Base-by-base conservation (phyloP, 345 rosid genomes). In the Eutrema heterophyllum region DNA sequence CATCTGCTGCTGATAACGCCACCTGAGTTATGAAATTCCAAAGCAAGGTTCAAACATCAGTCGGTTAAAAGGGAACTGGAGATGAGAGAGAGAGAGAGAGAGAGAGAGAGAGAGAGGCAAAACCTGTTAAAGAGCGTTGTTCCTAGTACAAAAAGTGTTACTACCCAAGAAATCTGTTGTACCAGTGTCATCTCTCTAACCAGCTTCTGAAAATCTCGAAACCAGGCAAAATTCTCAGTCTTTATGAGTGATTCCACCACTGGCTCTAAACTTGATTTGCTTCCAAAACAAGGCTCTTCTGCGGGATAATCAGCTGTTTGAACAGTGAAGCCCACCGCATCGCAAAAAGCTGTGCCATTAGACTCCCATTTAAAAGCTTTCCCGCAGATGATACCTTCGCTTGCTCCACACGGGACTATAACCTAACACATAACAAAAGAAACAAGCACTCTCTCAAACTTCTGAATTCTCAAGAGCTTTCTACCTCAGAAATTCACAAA, bases 281-380 rank as follows among this genome's bases (percentile, higher is more conserved):
- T 86, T 72, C 93, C 92, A 70, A 86, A 81, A 79, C 92, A 89
- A 70, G 85, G 79, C 16, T 45, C 68, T 77, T 80, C 87, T 76
- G 74, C 83, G 33, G 36, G 53, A 36, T 71, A 81, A 71, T 21
- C 12, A 24, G 51, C 35, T 15, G 60, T 64, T 72, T 79, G 68
- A 75, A 88, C 89, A 61, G 85, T 52, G 71, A 89, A 93, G 64
- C 97, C 96, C 57, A 91, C 80, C 56, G 93, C 88, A 18, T 21
- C 77, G 74, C 93, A 91, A 74, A 94, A 82, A 51, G 86, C 90
- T 33, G 93, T 83, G 79, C 97, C 97, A 68, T 89, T 93, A 72
- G 87, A 68, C 44, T 81, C 89, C 90, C 89, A 88, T 66, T 88
- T 77, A 0, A 87, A 81, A 78, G 84, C 94, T 80, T 76, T 84